A percentile compares a stretch with the other conserved stretches of the same genome.
phyloP scores from a whole-genome alignment of 2,329 filamentous ascomycete genomes.

The Calonectria ilicicola region DNA sequence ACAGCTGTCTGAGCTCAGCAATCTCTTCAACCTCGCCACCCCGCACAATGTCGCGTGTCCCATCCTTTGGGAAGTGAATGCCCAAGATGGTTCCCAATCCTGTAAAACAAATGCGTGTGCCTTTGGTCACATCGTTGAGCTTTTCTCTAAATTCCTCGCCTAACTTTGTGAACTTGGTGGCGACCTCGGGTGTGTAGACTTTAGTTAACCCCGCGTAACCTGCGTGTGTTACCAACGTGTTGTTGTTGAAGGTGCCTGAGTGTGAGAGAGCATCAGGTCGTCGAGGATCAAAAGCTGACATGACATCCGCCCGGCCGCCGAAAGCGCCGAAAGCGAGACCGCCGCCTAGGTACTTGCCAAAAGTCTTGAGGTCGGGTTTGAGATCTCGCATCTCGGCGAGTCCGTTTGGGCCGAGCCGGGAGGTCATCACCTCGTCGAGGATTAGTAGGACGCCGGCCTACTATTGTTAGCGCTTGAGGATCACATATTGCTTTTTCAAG shows the following conservation, averaged over 20 bases:
- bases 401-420: conserved; percentile 64
- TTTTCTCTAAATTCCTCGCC: conserved; percentile 46
- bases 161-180: conserved; percentile 44
- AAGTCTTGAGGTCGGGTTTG: conserved; percentile 70
- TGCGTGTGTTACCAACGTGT: conserved; percentile 69
- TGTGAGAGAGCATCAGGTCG: conserved; percentile 58
- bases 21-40: conserved; percentile 47
- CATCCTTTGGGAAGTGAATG: conserved; percentile 51
- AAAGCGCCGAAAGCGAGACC: conserved; percentile 76
- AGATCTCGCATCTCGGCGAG: conserved; percentile 57
- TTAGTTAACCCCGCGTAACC: conserved; percentile 56
- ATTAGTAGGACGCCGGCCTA: conserved; percentile 69
- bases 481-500: neutral
- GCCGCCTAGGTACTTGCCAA: conserved; percentile 77
- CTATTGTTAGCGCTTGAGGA: neutral
- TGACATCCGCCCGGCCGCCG: conserved; percentile 69
- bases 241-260: conserved; percentile 78
- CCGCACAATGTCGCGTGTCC: conserved; percentile 41
- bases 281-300: conserved; percentile 68
- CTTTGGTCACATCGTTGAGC: conserved; percentile 47
- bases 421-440: conserved; percentile 80
- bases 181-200: conserved; percentile 49
- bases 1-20: conserved; percentile 52
- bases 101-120: conserved; percentile 52
- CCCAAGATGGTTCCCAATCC: conserved; percentile 52